These are phyloP conservation scores for Nakazawaea siamensis DNA, from an alignment of 805 yeast species.

Conservation along the genomic window DNA sequence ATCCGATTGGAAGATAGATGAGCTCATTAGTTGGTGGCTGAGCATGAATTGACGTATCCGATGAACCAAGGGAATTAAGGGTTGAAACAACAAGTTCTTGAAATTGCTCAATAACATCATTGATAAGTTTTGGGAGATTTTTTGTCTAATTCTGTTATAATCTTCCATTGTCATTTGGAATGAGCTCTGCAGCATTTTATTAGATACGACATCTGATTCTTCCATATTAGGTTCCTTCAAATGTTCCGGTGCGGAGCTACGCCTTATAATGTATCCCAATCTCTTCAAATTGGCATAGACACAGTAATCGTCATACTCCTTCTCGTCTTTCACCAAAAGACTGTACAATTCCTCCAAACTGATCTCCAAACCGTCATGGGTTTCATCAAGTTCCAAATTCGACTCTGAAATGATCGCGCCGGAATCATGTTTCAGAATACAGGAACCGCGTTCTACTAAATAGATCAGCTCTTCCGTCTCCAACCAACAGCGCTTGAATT, in stretches of 20 bases:
- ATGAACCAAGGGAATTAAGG: constrained; percentile 4
- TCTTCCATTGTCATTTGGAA: constrained; percentile 6
- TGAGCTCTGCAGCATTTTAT: not conserved
- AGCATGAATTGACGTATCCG: constrained; percentile 1
- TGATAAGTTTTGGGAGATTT: constrained; percentile 9
- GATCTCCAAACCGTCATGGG: constrained; percentile 28
- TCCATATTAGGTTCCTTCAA: not conserved
- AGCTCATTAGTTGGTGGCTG: constrained; percentile 2
- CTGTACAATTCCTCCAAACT: constrained; percentile 61
- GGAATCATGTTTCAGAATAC: constrained; percentile 18
- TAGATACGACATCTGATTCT: not conserved
- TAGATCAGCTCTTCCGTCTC: constrained; percentile 66
- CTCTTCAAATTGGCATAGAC: constrained; percentile 72
- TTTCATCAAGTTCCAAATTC: constrained; percentile 14
- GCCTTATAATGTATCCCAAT: constrained; percentile 55
- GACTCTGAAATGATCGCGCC: constrained; percentile 11
- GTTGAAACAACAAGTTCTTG: constrained; percentile 6
- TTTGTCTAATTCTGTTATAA: constrained; percentile 7
- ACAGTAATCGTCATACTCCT: constrained; percentile 45
- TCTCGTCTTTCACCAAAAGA: constrained; percentile 30
- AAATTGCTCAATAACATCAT: constrained; percentile 8
- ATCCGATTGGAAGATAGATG: constrained; percentile 5
- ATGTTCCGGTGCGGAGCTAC: constrained; percentile 3
- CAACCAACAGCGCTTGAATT: constrained; percentile 38
- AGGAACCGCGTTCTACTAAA: constrained; percentile 72